Evolutionary conservation across 768 basidiomycete genomes (phyloP).

Genomic region (Rhodocollybia butyracea): DNA sequence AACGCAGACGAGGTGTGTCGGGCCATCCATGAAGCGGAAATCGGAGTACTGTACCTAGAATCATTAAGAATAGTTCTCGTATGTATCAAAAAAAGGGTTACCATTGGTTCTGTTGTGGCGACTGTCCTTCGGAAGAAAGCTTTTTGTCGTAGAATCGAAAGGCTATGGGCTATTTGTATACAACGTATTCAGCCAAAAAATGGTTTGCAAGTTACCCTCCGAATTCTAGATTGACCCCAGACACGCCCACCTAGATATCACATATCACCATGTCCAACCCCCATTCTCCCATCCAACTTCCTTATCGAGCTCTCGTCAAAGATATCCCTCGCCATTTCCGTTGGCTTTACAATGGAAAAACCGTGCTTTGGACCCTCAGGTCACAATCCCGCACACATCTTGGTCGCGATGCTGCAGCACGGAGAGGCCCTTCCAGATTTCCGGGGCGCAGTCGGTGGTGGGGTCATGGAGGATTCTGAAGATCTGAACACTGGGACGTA

Average conservation of each 20-base stretch:
- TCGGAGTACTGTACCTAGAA: slow-evolving; percentile 34
- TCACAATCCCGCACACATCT: slow-evolving; percentile 97
- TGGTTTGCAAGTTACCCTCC: slow-evolving; percentile 38
- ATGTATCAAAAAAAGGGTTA: too few relatives aligned
- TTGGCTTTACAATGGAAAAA: slow-evolving; percentile 99
- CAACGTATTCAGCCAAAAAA: not conserved
- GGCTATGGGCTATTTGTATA: slow-evolving; percentile 35
- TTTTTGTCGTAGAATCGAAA: slow-evolving; percentile 68
- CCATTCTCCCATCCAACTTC: slow-evolving; percentile 89
- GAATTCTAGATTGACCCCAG: slow-evolving; percentile 68
- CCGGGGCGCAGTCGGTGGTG: slow-evolving; percentile 68
- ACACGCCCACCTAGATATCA: slow-evolving; percentile 68
- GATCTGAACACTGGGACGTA: slow-evolving; percentile 88
- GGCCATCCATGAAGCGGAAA: slow-evolving; percentile 58
- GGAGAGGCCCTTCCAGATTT: slow-evolving; percentile 94
- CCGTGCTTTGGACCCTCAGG: slow-evolving; percentile 91
- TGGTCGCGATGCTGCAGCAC: slow-evolving; percentile 96
- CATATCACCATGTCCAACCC: slow-evolving; percentile 97
- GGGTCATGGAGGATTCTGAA: slow-evolving; percentile 83
- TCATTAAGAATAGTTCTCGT: not conserved
- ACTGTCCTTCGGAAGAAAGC: slow-evolving; percentile 34
- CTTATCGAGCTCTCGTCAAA: slow-evolving; percentile 80
- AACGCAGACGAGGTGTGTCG: slow-evolving; percentile 50
- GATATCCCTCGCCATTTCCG: slow-evolving; percentile 97
- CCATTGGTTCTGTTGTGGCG: slow-evolving; percentile 3